Conservation (phyloP, 805 yeast genomes). For the Zygosaccharomyces kombuchaensis region DNA sequence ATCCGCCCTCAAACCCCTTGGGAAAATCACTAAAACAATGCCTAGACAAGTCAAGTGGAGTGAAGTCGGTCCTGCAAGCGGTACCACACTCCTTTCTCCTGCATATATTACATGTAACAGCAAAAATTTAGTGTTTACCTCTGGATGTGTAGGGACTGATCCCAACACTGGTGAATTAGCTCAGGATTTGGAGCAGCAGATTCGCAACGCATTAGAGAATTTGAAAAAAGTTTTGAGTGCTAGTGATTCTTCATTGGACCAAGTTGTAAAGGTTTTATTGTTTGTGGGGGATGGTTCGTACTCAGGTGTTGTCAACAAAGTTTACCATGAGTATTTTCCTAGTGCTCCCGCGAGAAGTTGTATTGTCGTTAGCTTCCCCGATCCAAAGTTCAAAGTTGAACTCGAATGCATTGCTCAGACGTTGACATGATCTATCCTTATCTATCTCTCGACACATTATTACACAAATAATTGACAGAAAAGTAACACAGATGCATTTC, state of each 20-base stretch:
- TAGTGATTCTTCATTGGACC: conserved; percentile 44
- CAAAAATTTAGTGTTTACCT: conserved; percentile 44
- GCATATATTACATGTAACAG: conserved; percentile 34
- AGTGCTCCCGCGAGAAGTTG: conserved; percentile 52
- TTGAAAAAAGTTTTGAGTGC: conserved; percentile 40
- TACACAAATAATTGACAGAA: not conserved
- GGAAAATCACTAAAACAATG: conserved; percentile 13
- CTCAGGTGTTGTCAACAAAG: conserved; percentile 41
- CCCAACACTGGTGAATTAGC: conserved; percentile 41
- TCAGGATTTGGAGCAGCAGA: conserved; percentile 42
- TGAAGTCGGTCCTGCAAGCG: conserved; percentile 29
- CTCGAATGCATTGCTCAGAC: conserved; percentile 44
- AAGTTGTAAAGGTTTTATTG: conserved; percentile 46
- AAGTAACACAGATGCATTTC: not conserved
- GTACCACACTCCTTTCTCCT: conserved; percentile 38
- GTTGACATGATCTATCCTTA: not conserved
- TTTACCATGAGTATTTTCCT: conserved; percentile 45
- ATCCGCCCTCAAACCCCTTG: too few species aligned
- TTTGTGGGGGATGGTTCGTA: conserved; percentile 44
- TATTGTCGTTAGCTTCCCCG: conserved; percentile 49
- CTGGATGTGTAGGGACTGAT: conserved; percentile 46
- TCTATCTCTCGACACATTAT: not conserved
- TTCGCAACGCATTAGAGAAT: conserved; percentile 41
- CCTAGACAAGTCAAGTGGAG: conserved; percentile 37
- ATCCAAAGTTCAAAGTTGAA: conserved; percentile 47